Conservation (phyloP, 1,284 basidiomycete species). For the Inonotus obliquus region DNA sequence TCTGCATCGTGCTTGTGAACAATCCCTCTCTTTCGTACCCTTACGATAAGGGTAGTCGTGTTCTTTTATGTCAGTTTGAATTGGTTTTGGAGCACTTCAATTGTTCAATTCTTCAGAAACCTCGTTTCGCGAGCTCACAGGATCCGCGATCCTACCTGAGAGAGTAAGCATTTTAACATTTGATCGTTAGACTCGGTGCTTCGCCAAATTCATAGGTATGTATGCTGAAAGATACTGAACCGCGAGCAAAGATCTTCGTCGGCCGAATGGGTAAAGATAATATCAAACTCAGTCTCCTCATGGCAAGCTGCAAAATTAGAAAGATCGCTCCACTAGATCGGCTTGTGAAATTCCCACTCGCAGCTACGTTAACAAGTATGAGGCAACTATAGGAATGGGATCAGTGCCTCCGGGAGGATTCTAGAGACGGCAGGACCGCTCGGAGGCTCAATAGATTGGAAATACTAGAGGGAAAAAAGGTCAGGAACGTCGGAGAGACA, state of each 20-base stretch:
- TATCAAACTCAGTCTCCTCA: neutral
- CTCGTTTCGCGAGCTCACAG: neutral
- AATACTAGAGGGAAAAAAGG: conserved; percentile 42
- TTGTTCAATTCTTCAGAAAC: neutral
- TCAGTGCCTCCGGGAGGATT: conserved; percentile 53
- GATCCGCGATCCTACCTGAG: conserved; percentile 3
- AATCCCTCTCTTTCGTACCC: neutral
- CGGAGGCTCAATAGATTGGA: conserved; percentile 59
- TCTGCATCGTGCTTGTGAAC: neutral
- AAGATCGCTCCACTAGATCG: neutral
- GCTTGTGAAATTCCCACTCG: neutral
- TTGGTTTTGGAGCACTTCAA: neutral
- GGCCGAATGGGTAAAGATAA: neutral
- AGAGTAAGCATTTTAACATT: conserved; percentile 3
- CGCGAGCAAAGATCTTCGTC: conserved; percentile 1
- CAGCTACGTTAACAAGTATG: neutral
- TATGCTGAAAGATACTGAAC: neutral
- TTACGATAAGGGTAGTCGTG: neutral
- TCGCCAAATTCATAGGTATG: neutral
- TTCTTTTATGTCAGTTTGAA: conserved; percentile 1
- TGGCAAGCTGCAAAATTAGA: neutral
- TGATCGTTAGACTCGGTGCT: neutral
- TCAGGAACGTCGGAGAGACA: conserved; percentile 12
- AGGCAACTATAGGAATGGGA: conserved; percentile 43
- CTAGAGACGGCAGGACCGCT: conserved; percentile 46